phyloP scores from a whole-genome alignment of 1,284 basidiomycete genomes.

The Rhodofomes roseus region DNA sequence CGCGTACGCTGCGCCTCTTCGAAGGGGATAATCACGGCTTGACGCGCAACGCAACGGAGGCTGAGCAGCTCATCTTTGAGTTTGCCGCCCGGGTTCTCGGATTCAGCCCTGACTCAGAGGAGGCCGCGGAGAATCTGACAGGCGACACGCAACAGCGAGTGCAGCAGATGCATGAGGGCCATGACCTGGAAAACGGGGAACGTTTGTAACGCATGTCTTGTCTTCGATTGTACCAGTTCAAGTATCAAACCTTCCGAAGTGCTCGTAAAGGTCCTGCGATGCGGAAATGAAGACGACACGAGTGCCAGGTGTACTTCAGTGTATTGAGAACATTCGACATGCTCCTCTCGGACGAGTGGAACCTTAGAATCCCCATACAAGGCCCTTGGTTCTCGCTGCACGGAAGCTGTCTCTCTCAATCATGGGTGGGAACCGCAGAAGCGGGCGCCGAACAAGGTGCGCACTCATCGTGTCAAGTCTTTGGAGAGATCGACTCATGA shows the following conservation, averaged over 20 bases:
- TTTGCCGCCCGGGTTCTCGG: neutral
- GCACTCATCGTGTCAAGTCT: too few relatives aligned
- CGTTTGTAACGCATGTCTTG: neutral
- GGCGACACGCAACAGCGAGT: neutral
- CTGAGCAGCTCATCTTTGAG: neutral
- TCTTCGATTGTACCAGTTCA: neutral
- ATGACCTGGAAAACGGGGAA: neutral
- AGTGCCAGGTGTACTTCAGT: too few relatives aligned
- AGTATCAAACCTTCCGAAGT: too few relatives aligned
- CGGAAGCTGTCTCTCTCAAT: too few relatives aligned
- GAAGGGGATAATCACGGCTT: conserved; percentile 3
- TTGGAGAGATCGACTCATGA: too few relatives aligned
- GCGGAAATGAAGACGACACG: neutral
- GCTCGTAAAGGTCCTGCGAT: neutral
- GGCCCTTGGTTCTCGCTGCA: too few relatives aligned
- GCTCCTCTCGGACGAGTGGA: too few relatives aligned
- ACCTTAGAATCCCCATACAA: too few relatives aligned
- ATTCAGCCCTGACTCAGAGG: neutral
- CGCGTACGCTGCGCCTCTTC: neutral
- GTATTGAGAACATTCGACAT: too few relatives aligned
- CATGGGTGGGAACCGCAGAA: neutral
- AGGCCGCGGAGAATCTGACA: neutral
- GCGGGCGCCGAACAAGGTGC: too few relatives aligned
- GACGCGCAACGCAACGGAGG: neutral
- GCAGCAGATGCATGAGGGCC: neutral